Evolutionary conservation across 148 eudicot species (phyloP), one percentile per base, ranked within the genome.

Genomic region (Beta vulgaris): DNA sequence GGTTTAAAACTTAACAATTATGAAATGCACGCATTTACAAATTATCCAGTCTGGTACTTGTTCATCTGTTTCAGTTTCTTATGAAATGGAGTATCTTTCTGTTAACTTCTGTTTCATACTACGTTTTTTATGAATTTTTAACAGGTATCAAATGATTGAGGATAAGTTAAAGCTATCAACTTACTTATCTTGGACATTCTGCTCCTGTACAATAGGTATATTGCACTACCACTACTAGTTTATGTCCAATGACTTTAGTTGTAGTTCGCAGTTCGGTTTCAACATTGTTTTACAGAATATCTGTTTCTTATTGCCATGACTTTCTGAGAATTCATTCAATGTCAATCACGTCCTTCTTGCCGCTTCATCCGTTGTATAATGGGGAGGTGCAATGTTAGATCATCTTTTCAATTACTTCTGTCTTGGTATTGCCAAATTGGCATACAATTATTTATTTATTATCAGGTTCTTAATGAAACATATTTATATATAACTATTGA

Each of bases 151-250:
- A 82, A 80, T 93, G 85, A 93, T 93, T 64, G 98, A 93, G 73
- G 97, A 93, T 55, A 91, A 93, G 81, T 85, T 93, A 82, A 87
- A 90, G 73, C 91, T 93, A 62, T 90, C 98, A 37, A 75, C 81
- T 34, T 93, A 90, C 86, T 80, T 93, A 77, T 87, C 94, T 58
- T 93, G 98, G 98, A 91, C 98, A 65, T 93, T 93, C 76, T 91
- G 98, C 82, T 93, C 98, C 44, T 93, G 88, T 80, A 75, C 64
- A 72, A 76, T 83, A 75, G 97, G 98, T 93, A 79, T 54, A 9
- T 32, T 65, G 55, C 36, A 62, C 48, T 43, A 58, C 36, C 5
- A 69, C 67, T 69, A 40, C 61, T 59, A n/a, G 3, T 43, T 1
- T 13, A 19, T 4, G 32, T n/a, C n/a, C n/a, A n/a, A n/a, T n/a